A percentile compares a stretch with the other conserved stretches of the same genome.
These are phyloP conservation scores for Lomentospora prolificans DNA, from an alignment of 2,329 filamentous ascomycete genomes.

Conservation along the genomic window DNA sequence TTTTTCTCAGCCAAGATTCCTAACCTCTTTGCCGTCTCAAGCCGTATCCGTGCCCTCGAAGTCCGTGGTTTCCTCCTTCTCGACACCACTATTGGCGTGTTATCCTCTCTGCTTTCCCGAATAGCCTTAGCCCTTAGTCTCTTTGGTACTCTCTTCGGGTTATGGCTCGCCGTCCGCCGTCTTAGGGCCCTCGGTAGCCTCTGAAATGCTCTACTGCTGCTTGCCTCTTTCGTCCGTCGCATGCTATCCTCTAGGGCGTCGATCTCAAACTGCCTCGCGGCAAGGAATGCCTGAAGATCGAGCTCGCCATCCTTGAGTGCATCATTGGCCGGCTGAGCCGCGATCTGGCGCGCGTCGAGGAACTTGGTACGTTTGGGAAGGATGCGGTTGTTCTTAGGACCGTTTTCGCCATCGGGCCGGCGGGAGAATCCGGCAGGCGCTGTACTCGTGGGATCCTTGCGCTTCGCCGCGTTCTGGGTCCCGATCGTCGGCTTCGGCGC, in stretches of 20 bases:
- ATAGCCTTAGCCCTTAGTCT: slow-evolving; percentile 60
- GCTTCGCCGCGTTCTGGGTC: slow-evolving; percentile 3
- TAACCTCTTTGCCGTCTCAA: slow-evolving; percentile 66
- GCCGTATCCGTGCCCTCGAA: slow-evolving; percentile 51
- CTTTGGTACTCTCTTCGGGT: slow-evolving; percentile 80
- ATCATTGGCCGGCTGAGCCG: slow-evolving; percentile 38
- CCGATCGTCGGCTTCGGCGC: slow-evolving; percentile 4
- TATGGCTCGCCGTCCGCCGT: slow-evolving; percentile 85
- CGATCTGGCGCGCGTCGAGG: slow-evolving; percentile 37
- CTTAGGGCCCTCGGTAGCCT: slow-evolving; percentile 77
- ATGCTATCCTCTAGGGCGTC: slow-evolving; percentile 75
- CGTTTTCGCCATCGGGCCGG: slow-evolving; percentile 2
- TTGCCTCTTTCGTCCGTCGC: slow-evolving; percentile 54
- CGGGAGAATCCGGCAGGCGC: background rate
- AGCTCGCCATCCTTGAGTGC: slow-evolving; percentile 64
- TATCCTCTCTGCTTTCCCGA: slow-evolving; percentile 75
- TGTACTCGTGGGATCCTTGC: background rate
- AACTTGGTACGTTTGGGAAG: slow-evolving; percentile 34
- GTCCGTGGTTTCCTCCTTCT: slow-evolving; percentile 51
- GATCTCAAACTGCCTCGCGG: slow-evolving; percentile 83
- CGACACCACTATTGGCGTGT: slow-evolving; percentile 69
- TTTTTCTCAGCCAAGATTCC: slow-evolving; percentile 51
- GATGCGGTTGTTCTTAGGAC: slow-evolving; percentile 2
- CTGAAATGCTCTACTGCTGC: slow-evolving; percentile 72
- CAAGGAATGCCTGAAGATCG: slow-evolving; percentile 75